These are phyloP conservation scores for Fraxinus nigra DNA, from an alignment of 305 asterid genomes.

Conservation along the genomic window DNA sequence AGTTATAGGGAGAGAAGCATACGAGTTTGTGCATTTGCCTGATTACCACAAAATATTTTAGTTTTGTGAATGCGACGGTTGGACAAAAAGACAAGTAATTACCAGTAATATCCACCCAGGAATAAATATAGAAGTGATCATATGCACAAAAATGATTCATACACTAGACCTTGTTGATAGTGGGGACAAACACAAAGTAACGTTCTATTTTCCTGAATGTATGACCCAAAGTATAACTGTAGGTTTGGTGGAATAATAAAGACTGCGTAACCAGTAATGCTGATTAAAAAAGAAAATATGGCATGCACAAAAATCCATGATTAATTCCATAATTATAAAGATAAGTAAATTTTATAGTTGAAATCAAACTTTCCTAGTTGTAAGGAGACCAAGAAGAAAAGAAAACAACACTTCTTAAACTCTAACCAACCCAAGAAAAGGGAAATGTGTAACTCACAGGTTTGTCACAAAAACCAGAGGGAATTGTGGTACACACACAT, in stretches of 20 bases:
- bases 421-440: neutral
- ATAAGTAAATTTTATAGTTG: neutral
- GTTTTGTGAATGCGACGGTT: neutral
- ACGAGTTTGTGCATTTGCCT: neutral
- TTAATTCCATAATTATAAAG: neutral
- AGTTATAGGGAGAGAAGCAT: neutral
- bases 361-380: neutral
- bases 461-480: neutral
- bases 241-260: neutral
- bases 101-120: neutral
- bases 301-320: neutral
- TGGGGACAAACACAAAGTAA: neutral
- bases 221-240: neutral
- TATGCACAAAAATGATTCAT: neutral
- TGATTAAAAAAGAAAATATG: neutral
- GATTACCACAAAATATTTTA: neutral
- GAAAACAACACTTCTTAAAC: neutral
- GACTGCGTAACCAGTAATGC: neutral
- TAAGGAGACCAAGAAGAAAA: neutral
- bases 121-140: neutral
- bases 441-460: neutral
- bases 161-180: neutral
- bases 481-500: neutral
- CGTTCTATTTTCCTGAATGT: neutral
- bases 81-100: neutral